These are phyloP conservation scores for Suhomyces sp. DNA, from an alignment of 805 yeast species.

Conservation along the genomic window DNA sequence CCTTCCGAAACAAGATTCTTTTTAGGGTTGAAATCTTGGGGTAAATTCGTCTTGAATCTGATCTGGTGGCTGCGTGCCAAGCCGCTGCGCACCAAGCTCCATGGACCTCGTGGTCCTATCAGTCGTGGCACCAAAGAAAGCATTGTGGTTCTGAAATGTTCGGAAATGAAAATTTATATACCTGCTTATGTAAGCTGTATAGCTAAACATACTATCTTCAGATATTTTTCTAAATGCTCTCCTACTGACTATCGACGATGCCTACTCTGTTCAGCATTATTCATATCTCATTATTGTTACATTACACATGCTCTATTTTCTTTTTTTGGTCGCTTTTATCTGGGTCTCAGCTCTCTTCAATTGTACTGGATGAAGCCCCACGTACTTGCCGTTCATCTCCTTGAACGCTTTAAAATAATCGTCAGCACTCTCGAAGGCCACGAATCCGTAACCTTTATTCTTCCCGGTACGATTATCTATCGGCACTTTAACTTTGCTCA, in stretches of 20 bases:
- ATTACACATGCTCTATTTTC: not conserved
- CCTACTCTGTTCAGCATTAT: not conserved
- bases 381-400: constrained; percentile 72
- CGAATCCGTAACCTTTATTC: constrained; percentile 72
- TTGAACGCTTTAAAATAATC: constrained; percentile 71
- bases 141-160: not conserved
- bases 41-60: constrained; percentile 27
- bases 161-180: not conserved
- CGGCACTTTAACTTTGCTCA: constrained; percentile 61
- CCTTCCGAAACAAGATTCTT: constrained; percentile 30
- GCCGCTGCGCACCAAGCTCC: not conserved
- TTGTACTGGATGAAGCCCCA: constrained; percentile 71
- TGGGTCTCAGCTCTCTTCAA: constrained; percentile 58
- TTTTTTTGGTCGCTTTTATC: constrained; percentile 16
- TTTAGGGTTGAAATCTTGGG: constrained; percentile 29
- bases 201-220: not conserved
- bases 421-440: constrained; percentile 60
- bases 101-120: not conserved
- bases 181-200: not conserved
- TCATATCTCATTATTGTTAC: not conserved
- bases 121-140: constrained; percentile 1
- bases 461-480: constrained; percentile 43
- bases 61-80: not conserved
- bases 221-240: not conserved
- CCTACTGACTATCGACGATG: not conserved